Base-by-base conservation (phyloP, 2,329 filamentous ascomycete genomes). In the Talaromyces sp. region DNA sequence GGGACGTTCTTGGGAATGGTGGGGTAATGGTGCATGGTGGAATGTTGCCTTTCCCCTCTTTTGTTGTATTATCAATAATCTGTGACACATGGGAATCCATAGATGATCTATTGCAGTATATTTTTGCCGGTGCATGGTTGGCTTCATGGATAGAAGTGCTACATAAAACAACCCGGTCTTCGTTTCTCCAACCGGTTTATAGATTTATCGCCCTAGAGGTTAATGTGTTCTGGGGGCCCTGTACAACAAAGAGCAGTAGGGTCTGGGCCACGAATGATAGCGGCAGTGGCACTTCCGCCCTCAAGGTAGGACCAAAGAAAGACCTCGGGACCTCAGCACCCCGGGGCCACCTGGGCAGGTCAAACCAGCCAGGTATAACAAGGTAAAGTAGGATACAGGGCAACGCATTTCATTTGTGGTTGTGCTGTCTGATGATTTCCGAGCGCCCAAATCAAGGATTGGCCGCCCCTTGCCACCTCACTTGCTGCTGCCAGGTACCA, bases 31-130 rank as follows among this genome's bases (percentile, higher is more conserved):
- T 14, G 45, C 50, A 58, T 61, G 62, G 56, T 59, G 54, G 61
- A 62, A 56, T 57, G 57, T 55, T 60, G n/a, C 36, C 36, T 39
- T 20, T 20, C 16, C 11, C 11, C 51, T 52, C 56, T 51, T 55
- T 60, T 53, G 62, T 59, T 68, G 64, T 70, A 70, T 64, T 60
- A 67, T 65, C 60, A 65, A 61, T 59, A 58, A 56, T 62, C 54
- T 55, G 50, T 52, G 55, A 54, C 46, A 54, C 43, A 56, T 60
- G 16, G 48, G 50, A 51, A 55, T 33, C 42, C 39, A 52, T 55
- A 40, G 29, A 50, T 40, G 32, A 55, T 52, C 46, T 36, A 47
- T 56, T 49, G 13, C 24, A 3, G 4, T 47, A 42, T 27, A 11
- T 10, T 19, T n/a, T 39, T 41, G 27, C 17, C 19, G 45, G 42